Percentiles rank a stretch among this genome's conserved stretches.
These are phyloP conservation scores for Lentinula detonsa DNA, from an alignment of 768 basidiomycete species.

Conservation along the genomic window DNA sequence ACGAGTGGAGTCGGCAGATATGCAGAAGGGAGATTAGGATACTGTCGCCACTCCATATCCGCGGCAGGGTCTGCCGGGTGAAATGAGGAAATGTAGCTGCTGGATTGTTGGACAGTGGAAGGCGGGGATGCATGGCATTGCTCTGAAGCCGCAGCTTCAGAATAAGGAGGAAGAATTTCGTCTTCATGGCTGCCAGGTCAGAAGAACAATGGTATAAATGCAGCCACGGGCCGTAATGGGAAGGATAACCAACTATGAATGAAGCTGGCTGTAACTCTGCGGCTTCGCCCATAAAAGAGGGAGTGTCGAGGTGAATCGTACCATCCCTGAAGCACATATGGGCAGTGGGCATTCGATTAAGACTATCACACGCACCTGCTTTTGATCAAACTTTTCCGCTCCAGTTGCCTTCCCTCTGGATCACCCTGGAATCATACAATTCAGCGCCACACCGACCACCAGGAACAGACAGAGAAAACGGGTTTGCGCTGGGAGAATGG, in stretches of 20 bases:
- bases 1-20: conserved; percentile 68
- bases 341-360: conserved; percentile 7
- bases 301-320: conserved; percentile 86
- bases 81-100: neutral
- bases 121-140: neutral
- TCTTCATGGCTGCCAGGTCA: neutral
- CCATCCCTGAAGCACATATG: conserved; percentile 65
- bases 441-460: conserved; percentile 89
- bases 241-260: conserved; percentile 13
- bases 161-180: neutral
- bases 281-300: conserved; percentile 54
- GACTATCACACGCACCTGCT: conserved; percentile 59
- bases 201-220: neutral
- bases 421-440: conserved; percentile 60
- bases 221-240: conserved; percentile 31
- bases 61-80: conserved; percentile 3
- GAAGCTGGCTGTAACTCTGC: too few relatives aligned
- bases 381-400: conserved; percentile 80
- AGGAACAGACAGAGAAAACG: conserved; percentile 87
- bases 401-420: conserved; percentile 88
- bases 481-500: conserved; percentile 94
- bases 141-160: neutral
- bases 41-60: conserved; percentile 67
- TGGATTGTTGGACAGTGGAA: neutral
- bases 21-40: conserved; percentile 71